Evolutionary conservation across 1,284 basidiomycete genomes (phyloP), one percentile per base, ranked within the genome.

Genomic region (Leccinum proliferum): DNA sequence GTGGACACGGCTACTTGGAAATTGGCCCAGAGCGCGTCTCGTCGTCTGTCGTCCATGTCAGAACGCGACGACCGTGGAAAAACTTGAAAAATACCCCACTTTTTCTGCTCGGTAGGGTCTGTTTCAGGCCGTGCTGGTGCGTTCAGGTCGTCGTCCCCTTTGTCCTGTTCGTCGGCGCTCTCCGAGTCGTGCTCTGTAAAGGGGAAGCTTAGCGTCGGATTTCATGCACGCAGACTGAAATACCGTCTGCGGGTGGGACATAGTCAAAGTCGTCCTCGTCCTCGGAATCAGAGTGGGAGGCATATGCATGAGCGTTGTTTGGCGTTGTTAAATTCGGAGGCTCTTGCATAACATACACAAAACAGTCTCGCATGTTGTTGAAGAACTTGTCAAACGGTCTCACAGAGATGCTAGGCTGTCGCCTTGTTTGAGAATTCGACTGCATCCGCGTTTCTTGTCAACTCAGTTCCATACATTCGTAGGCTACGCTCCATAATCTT

Each of bases 191-290:
- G 75, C 25, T 77, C 81, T 75, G 69, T 64, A 59, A 64, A 59
- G 32, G n/a, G 14, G 5, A 10, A 3, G 34, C 15, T 57, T 2
- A 64, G 57, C 15, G 6, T 32, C 0, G 1, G 10, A 15, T 5
- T 53, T 2, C 1, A 32, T 2, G 25, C 5, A 18, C 8, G 34
- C 4, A 18, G 9, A 18, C 10, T 2, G 14, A 41, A 1, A 32
- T 62, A 82, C 72, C 71, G 21, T 79, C 74, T 29, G 70, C 72
- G 15, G 78, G 77, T 21, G 87, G 88, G 29, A 32, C 29, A 32
- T 88, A 90, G 69, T 89, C 88, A 10, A 75, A 73, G 65, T 90
- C 88, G 66, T 85, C 82, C 67, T 88, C 87, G 43, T 84, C 86
- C 69, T 89, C 88, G 3, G 81, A 81, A 62, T 71, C 67, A 63